Evolutionary conservation across 495 filamentous ascomycete species (phyloP), one percentile per base, ranked within the genome.

Genomic region (Penicillium alfredii): DNA sequence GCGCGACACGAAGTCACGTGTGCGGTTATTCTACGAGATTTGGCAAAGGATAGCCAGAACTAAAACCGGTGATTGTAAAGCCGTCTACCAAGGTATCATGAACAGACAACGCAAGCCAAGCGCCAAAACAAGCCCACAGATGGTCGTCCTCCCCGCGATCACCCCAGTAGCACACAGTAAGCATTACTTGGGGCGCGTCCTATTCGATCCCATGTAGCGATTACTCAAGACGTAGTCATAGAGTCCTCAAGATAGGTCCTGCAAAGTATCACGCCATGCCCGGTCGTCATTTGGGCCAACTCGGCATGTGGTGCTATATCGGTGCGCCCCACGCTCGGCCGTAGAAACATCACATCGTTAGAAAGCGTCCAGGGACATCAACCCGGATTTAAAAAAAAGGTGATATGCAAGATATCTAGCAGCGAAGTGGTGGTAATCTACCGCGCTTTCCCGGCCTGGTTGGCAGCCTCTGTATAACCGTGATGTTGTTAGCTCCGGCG

Each of bases 371-470:
- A 20, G 39, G 35, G 47, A 35, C 33, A 52, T 39, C 48, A 54
- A 40, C 35, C 38, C 40, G 35, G 22, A 31, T 47, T 34, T 24
- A 10, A 19, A 24, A 26, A 29, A 37, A 40, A 42, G n/a, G 8
- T 25, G 19, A 35, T 33, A 7, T 4, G 8, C 23, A 44, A 23
- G 40, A 35, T 7, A 28, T 40, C 30, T 34, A 29, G 30, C 33
- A 28, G 45, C 22, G 43, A 33, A 19, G 15, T 46, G 28, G 22
- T 35, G 14, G 25, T 30, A 26, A 20, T 56, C 66, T 59, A 73
- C 30, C 60, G 57, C 14, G 60, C 63, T 40, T 73, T 74, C 26
- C 64, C 61, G 22, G 64, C 71, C 45, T 75, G 71, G 51, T 73
- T 69, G 35, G 69, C 64, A 41, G 71, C 69, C 49, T 74, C 72